Base-by-base conservation (phyloP, 805 yeast genomes). In the Wickerhamomyces bisporus region DNA sequence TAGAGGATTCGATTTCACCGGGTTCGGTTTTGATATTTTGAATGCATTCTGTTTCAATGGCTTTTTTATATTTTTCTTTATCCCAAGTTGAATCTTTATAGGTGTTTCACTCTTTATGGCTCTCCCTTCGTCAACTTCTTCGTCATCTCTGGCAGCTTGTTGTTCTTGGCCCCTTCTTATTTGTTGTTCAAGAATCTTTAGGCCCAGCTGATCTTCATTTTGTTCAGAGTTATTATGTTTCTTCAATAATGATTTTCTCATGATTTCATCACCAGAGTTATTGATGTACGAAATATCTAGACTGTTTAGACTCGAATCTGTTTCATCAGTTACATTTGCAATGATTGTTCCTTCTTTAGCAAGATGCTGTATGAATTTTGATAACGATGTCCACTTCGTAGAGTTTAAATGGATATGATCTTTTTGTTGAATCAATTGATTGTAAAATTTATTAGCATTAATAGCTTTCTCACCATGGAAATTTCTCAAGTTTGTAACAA, bases 331-430 rank as follows among this genome's bases (percentile, higher is more conserved):
- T 45, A 43, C 53, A 11, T 64, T 66, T 2, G 86, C 81, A 18
- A 64, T 59, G 19, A 86, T 74, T 4, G 71, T 55, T 0, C 86
- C 85, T 15, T 67, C 62, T 11, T 67, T 62, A 2, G 78, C 81
- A 45, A 89, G 60, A 46, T 75, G 64, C 41, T 74, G 71, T 16
- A 86, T 70, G 53, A 91, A 86, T 29, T 75, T 71, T 0, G 87
- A 73, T 33, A 93, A 61, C 2, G 83, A 73, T 3, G 70, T 58
- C 86, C 94, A 93, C 41, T 70, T 70, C 1, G 98, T 93, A 2
- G 97, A 79, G 50, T 87, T 88, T 81, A 93, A 77, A 59, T 91
- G 98, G 10, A 88, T 66, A 59, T 93, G 98, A 40, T 85, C 77
- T 51, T 77, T 77, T 56, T 91, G 86, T 42, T 74, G 71, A 40